phyloP scores from a whole-genome alignment of 768 basidiomycete species.

The Boletus fagicola region DNA sequence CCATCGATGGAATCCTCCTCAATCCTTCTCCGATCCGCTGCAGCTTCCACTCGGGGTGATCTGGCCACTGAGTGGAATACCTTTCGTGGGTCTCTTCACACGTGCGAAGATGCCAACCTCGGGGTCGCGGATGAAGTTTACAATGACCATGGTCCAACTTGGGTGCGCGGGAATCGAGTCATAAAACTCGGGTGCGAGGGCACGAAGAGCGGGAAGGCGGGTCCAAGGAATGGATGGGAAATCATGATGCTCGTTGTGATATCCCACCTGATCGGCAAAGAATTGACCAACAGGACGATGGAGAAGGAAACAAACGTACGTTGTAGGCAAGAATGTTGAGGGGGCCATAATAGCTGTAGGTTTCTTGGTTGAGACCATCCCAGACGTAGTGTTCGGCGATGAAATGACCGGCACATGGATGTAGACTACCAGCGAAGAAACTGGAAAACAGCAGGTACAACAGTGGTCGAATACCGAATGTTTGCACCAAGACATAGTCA shows the following conservation, averaged over 20 bases:
- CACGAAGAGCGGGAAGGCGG: slow-evolving; percentile 75
- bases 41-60: slow-evolving; percentile 11
- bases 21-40: slow-evolving; percentile 17
- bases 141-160: slow-evolving; percentile 92
- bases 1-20: slow-evolving; percentile 5
- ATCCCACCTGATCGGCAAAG: slow-evolving; percentile 67
- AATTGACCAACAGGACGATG: slow-evolving; percentile 1
- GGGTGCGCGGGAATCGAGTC: slow-evolving; percentile 83
- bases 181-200: slow-evolving; percentile 90
- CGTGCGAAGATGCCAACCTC: slow-evolving; percentile 88
- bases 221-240: slow-evolving; percentile 98
- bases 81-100: slow-evolving; percentile 67
- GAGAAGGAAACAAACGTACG: slow-evolving; percentile 44
- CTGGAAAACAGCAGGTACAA: slow-evolving; percentile 84
- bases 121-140: slow-evolving; percentile 90
- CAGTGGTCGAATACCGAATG: slow-evolving; percentile 48
- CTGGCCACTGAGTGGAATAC: slow-evolving; percentile 18
- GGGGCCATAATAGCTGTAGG: slow-evolving; percentile 94
- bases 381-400: slow-evolving; percentile 97
- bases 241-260: slow-evolving; percentile 99
- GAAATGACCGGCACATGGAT: slow-evolving; percentile 96
- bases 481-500: slow-evolving; percentile 62
- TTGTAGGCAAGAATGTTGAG: slow-evolving; percentile 93
- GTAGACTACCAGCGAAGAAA: slow-evolving; percentile 95
- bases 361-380: slow-evolving; percentile 92